Evolutionary conservation across 345 rosid genomes (phyloP), one percentile per base, ranked within the genome.

Genomic region (Firmiana major): DNA sequence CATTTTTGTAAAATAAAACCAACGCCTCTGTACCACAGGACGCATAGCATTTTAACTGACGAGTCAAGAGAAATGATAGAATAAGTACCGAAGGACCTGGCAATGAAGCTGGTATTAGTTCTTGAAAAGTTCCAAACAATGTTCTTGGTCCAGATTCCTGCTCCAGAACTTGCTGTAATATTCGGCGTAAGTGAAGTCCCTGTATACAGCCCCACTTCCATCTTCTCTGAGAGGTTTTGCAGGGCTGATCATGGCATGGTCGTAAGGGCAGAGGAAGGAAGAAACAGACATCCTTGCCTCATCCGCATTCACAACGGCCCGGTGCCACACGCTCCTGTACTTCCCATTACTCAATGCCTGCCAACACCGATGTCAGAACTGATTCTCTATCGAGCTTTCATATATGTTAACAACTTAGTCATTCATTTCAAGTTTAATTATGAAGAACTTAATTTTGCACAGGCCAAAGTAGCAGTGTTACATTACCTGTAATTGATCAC

Each of bases 141-240:
- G 97, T 53, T 91, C 88, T 79, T 92, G 87, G 74, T 94, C 97
- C 83, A 94, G 76, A 78, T 94, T 81, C 80, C 93, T 83, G 89
- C 97, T 94, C 97, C 97, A 94, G 55, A 94, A 94, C 85, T 87
- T 91, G 22, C 79, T 85, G 85, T 94, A 94, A 67, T 94, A 94
- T 77, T 94, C 98, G 0, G 88, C 86, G 46, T 94, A 94, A 1
- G 98, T 94, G 85, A 75, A 94, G 78, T 88, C 93, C 73, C 85
- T 88, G 81, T 94, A 94, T 3, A 90, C 4, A 12, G 94, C 89
- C 21, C 78, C 88, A 4, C 74, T 31, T 28, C 83, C 90, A 63
- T 82, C 83, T 1, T 82, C 86, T 0, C 82, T 71, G 38, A 85
- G 87, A n/a, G 89, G 42, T 73, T 81, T 78, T 0, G 97, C 89